A percentile compares a stretch with the other conserved stretches of the same genome.
Conservation (phyloP, 2,329 filamentous ascomycete species). For the Penicillium sp. region DNA sequence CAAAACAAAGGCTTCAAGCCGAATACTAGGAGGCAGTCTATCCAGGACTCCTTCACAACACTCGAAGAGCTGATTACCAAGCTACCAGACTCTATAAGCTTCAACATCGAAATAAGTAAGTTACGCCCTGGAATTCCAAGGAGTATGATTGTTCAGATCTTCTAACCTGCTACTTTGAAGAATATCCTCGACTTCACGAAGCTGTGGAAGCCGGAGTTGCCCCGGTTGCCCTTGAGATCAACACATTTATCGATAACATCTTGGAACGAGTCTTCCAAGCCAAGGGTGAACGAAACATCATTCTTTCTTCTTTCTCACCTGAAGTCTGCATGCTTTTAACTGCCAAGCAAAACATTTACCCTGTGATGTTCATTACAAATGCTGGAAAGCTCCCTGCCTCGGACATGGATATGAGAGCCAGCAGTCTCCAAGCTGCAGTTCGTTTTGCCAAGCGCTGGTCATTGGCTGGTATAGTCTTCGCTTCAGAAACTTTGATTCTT, state of each 20-base stretch:
- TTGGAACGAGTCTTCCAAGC: slow-evolving; percentile 32
- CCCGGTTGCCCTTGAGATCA: slow-evolving; percentile 41
- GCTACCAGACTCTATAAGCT: slow-evolving; percentile 39
- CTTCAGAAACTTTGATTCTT: slow-evolving; percentile 38
- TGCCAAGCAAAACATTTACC: slow-evolving; percentile 24
- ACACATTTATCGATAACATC: slow-evolving; percentile 42
- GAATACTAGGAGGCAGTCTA: slow-evolving; percentile 41
- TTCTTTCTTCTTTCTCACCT: slow-evolving; percentile 33
- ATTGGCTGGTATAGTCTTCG: slow-evolving; percentile 40
- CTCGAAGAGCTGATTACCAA: slow-evolving; percentile 40
- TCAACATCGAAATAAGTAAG: slow-evolving; percentile 47
- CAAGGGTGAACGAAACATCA: slow-evolving; percentile 31
- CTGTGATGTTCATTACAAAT: slow-evolving; percentile 32
- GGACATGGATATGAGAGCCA: slow-evolving; percentile 33
- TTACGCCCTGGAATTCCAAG: neutral
- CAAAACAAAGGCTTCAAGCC: slow-evolving; percentile 38
- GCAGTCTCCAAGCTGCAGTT: slow-evolving; percentile 41
- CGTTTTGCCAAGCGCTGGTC: slow-evolving; percentile 43
- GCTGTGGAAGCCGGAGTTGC: slow-evolving; percentile 36
- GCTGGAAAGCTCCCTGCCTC: slow-evolving; percentile 24
- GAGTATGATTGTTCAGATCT: neutral
- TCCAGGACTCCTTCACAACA: slow-evolving; percentile 43
- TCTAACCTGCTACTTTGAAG: slow-evolving; percentile 21
- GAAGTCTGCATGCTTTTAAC: slow-evolving; percentile 31
- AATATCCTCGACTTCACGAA: slow-evolving; percentile 46